phyloP scores from a whole-genome alignment of 805 yeast genomes.

The Starmerella scarabaei region DNA sequence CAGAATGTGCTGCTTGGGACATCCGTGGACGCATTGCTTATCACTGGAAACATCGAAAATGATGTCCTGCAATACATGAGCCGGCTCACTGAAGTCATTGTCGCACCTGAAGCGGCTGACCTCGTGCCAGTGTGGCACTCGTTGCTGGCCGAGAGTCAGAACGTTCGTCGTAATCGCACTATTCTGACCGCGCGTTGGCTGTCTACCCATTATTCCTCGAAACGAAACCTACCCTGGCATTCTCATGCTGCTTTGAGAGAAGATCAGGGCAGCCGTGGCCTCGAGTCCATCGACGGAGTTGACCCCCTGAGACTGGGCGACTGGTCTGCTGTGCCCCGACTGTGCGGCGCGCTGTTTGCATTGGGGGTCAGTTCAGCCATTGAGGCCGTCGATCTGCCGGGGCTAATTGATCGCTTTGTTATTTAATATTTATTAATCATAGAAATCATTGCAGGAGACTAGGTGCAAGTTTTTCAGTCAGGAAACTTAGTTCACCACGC shows the following conservation, averaged over 20 bases:
- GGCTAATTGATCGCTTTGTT: not conserved
- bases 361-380: not conserved
- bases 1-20: conserved; percentile 1
- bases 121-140: not conserved
- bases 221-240: not conserved
- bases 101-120: not conserved
- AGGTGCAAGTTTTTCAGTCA: too few species aligned
- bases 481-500: too few species aligned
- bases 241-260: conserved; percentile 2
- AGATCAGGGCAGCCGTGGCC: conserved; percentile 5
- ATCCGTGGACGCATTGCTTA: conserved; percentile 8
- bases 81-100: conserved; percentile 6
- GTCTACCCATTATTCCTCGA: not conserved
- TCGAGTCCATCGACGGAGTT: conserved; percentile 18
- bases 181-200: not conserved
- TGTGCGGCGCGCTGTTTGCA: conserved; percentile 1
- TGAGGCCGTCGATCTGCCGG: too few species aligned
- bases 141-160: not conserved
- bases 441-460: too few species aligned
- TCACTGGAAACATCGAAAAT: not conserved
- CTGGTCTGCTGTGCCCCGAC: conserved; percentile 12
- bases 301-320: conserved; percentile 20
- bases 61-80: conserved; percentile 8
- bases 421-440: too few species aligned
- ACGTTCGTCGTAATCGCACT: not conserved